Evolutionary conservation across 169 alveolate genomes (phyloP).

Genomic region (Plasmodium vinckei): DNA sequence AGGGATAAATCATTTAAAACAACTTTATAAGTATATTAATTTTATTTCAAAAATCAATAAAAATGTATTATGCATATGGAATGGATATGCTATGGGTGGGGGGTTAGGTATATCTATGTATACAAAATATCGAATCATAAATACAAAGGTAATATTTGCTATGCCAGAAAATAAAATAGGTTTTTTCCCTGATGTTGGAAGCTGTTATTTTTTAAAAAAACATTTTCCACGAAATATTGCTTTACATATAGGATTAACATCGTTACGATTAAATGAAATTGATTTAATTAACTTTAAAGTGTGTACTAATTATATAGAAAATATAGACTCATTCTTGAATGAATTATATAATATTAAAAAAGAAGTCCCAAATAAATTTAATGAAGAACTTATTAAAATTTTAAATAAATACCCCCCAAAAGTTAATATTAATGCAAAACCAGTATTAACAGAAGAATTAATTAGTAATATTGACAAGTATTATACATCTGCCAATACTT

Average conservation of each 20-base stretch:
- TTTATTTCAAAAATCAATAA: constrained; percentile 46
- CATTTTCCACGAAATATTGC: constrained; percentile 67
- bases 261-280: constrained; percentile 39
- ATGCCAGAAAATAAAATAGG: constrained; percentile 76
- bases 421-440: neutral
- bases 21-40: constrained; percentile 62
- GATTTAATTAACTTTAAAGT: constrained; percentile 61
- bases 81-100: constrained; percentile 72
- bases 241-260: constrained; percentile 60
- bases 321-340: constrained; percentile 24
- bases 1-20: constrained; percentile 57
- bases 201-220: constrained; percentile 65
- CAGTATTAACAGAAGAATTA: constrained; percentile 40
- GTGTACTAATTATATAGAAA: constrained; percentile 39
- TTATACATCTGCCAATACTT: constrained; percentile 25
- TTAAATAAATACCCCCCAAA: constrained; percentile 32
- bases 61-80: constrained; percentile 59
- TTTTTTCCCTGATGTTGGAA: constrained; percentile 51
- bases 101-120: constrained; percentile 73
- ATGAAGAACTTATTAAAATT: neutral
- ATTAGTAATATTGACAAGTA: constrained; percentile 43
- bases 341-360: constrained; percentile 27
- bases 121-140: constrained; percentile 31
- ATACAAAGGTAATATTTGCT: constrained; percentile 48
- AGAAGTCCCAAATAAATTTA: constrained; percentile 16